These are phyloP conservation scores for Cyberlindnera saturnus DNA, from an alignment of 805 yeast genomes.

Conservation along the genomic window DNA sequence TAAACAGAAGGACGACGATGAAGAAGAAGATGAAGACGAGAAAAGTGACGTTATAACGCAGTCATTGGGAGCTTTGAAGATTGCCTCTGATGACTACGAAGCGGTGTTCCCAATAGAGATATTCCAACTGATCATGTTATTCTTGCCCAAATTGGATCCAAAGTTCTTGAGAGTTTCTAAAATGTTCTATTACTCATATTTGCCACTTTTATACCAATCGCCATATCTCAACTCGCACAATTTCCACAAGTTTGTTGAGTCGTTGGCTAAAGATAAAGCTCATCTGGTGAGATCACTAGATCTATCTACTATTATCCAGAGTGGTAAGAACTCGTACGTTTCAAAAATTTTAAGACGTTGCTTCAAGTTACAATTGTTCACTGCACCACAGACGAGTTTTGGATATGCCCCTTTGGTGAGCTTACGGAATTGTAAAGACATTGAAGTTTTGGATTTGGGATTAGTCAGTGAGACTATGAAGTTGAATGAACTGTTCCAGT, in stretches of 20 bases:
- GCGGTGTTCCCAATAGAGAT: constrained; percentile 24
- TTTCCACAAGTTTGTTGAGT: constrained; percentile 66
- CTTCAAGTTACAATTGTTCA: constrained; percentile 58
- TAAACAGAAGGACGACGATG: constrained; percentile 21
- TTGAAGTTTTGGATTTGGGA: constrained; percentile 68
- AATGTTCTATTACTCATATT: constrained; percentile 49
- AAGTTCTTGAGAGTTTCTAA: constrained; percentile 55
- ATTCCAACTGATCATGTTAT: constrained; percentile 23
- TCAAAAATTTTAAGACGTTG: constrained; percentile 80
- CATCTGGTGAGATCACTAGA: constrained; percentile 60
- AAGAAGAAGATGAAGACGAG: constrained; percentile 23
- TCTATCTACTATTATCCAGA: constrained; percentile 73
- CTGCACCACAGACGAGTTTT: constrained; percentile 93
- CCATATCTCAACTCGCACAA: constrained; percentile 66
- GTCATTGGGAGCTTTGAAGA: background rate
- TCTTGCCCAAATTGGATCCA: constrained; percentile 33
- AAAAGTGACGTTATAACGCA: constrained; percentile 11
- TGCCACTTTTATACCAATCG: constrained; percentile 57
- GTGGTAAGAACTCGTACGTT: constrained; percentile 87
- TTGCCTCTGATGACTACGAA: too few relatives aligned
- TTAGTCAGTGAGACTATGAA: constrained; percentile 89
- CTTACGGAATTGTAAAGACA: constrained; percentile 58
- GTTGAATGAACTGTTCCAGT: constrained; percentile 67
- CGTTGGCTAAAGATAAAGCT: constrained; percentile 47
- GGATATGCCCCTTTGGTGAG: constrained; percentile 88